Base-by-base conservation (phyloP, 2,329 filamentous ascomycete genomes). In the Basipetospora chlamydospora region DNA sequence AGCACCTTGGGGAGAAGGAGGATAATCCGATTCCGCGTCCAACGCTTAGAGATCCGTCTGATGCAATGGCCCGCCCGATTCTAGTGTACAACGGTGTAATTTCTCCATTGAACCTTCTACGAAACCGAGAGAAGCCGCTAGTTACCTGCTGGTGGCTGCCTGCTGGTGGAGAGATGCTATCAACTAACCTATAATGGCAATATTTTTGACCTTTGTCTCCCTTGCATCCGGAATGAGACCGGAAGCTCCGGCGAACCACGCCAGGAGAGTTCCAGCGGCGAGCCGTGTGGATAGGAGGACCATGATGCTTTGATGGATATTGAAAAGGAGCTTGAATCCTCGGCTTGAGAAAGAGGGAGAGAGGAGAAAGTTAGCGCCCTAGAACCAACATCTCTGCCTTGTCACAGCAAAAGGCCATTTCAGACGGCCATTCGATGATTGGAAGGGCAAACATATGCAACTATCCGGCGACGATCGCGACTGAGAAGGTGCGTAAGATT, bases 151-250 rank as follows among this genome's bases (percentile, higher is more conserved):
- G n/a, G 26, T 8, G 6, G 26, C 13, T 12, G 5, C 29, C 17
- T 11, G 9, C 29, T 15, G 29, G 5, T 31, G 29, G 4, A 10
- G 34, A 28, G 25, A 28, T 20, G 16, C 17, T 16, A 38, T 8
- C 15, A 26, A 44, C 48, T 33, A 37, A 53, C 50, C 50, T 30
- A 53, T 49, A 26, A 53, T 47, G 22, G 48, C 49, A 35, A 52
- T 42, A 30, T 51, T 49, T 26, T 42, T 46, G 16, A 45, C 38
- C 6, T n/a, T n/a, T 7, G 7, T 17, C 26, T 13, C 15, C 11
- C 21, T 28, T 11, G 17, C 21, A n/a, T 15, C 30, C 16, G 17
- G 18, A 3, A 12, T 6, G 26, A 8, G 11, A 22, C 6, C 10
- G 16, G 30, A 21, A 13, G 18, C 30, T 8, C 12, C n/a, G n/a